phyloP scores from a whole-genome alignment of 2,329 filamentous ascomycete genomes.

The Elsinoe fawcettii region DNA sequence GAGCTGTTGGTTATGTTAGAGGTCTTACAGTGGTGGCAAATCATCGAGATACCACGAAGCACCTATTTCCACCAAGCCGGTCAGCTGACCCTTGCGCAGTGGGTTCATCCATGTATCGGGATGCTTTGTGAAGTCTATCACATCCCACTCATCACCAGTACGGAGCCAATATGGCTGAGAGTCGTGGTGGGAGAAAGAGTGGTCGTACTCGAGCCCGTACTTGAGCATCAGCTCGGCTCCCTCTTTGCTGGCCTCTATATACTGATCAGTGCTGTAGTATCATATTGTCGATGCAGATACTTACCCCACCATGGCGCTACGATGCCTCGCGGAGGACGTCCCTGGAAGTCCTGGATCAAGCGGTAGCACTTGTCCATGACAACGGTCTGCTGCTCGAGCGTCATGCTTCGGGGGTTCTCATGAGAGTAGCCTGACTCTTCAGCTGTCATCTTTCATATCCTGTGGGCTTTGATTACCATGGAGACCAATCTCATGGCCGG shows the following conservation, averaged over 20 bases:
- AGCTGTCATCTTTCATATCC: no score
- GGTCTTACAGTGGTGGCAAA: constrained; percentile 49
- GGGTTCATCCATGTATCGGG: constrained; percentile 62
- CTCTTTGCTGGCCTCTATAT: constrained; percentile 39
- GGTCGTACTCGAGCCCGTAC: constrained; percentile 64
- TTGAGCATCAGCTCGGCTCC: constrained; percentile 56
- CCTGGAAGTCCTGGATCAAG: constrained; percentile 61
- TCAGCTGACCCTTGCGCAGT: constrained; percentile 50
- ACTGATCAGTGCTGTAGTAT: no score
- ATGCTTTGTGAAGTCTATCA: constrained; percentile 58
- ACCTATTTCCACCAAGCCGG: constrained; percentile 56
- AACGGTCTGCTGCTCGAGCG: constrained; percentile 64
- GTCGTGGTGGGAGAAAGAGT: constrained; percentile 59
- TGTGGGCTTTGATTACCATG: constrained; percentile 26
- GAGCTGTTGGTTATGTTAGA: not conserved
- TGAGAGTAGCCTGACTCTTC: constrained; percentile 51
- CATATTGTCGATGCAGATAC: constrained; percentile 26
- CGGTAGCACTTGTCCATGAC: constrained; percentile 68
- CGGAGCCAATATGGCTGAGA: constrained; percentile 47
- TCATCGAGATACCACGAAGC: constrained; percentile 32
- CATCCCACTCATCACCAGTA: constrained; percentile 58
- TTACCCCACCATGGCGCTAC: constrained; percentile 56
- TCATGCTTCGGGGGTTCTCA: constrained; percentile 67
- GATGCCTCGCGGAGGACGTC: constrained; percentile 63
- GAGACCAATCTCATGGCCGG: constrained; percentile 56